Percentiles rank a stretch among this genome's conserved stretches.
Conservation (phyloP, 2,329 filamentous ascomycete genomes). For the Ophiostoma himal-ulmi region DNA sequence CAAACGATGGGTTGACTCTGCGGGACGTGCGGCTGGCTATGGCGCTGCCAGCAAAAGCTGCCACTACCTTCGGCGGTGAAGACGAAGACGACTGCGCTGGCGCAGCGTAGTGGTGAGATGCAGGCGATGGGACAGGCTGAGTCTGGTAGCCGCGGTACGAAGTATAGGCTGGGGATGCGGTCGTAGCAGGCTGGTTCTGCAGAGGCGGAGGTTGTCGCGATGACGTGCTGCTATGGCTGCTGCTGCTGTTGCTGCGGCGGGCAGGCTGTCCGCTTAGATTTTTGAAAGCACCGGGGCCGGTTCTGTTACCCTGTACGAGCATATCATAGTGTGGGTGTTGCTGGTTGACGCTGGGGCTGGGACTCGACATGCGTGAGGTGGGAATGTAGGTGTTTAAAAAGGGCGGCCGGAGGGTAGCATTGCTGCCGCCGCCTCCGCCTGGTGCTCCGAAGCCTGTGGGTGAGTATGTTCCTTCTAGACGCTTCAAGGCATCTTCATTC, state of each 20-base stretch:
- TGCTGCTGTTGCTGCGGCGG: conserved; percentile 13
- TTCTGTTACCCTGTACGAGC: not conserved
- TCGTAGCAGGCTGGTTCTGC: not conserved
- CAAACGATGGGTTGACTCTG: conserved; percentile 38
- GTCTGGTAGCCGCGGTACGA: conserved; percentile 5
- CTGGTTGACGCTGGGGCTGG: conserved; percentile 15
- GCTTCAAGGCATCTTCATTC: conserved; percentile 30
- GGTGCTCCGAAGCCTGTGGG: not conserved
- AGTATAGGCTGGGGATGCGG: not conserved
- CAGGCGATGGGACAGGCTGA: not conserved
- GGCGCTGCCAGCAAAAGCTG: conserved; percentile 26
- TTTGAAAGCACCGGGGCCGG: too few species aligned
- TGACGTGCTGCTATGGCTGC: conserved; percentile 16
- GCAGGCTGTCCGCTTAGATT: not conserved
- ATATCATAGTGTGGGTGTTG: not conserved
- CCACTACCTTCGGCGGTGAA: not conserved
- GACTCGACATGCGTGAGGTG: conserved; percentile 20
- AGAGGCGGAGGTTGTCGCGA: not conserved
- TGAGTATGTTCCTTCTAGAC: conserved; percentile 28
- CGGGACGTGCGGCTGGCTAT: conserved; percentile 34
- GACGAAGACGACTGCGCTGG: not conserved
- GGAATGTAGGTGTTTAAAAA: conserved; percentile 24
- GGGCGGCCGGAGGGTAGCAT: not conserved
- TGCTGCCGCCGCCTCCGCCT: not conserved
- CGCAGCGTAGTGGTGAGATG: not conserved